phyloP scores from a whole-genome alignment of 345 rosid genomes.

The Clausena lansium region DNA sequence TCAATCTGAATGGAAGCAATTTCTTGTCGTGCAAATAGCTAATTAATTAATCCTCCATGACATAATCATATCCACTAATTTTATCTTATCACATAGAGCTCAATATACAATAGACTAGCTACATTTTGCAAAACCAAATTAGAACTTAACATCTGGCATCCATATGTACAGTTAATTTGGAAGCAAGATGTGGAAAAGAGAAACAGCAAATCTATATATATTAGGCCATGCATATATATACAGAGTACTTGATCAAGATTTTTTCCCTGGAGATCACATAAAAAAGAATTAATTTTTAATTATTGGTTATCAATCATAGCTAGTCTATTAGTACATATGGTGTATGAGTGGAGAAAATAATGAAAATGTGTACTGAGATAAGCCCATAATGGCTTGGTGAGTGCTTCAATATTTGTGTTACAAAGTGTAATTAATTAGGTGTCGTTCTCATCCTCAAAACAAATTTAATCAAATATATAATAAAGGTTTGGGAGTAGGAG shows the following conservation, averaged over 20 bases:
- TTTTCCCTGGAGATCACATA: background rate
- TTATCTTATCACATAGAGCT: background rate
- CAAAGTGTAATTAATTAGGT: constrained; percentile 11
- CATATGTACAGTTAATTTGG: no score
- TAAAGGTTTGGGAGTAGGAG: background rate
- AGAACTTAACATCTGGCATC: background rate
- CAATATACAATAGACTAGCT: background rate
- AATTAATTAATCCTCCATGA: background rate
- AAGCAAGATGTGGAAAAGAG: background rate
- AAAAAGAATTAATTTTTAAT: no score
- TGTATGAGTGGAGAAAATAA: background rate
- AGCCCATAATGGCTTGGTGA: constrained; percentile 1
- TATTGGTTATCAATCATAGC: no score
- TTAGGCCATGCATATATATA: no score
- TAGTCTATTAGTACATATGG: no score
- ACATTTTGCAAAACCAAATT: background rate
- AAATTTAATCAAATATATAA: background rate
- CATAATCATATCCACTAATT: background rate
- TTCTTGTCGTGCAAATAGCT: no score
- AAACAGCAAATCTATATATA: background rate
- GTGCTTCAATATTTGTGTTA: constrained; percentile 11
- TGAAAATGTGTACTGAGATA: constrained; percentile 15
- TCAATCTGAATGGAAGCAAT: no score
- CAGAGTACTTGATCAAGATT: background rate
- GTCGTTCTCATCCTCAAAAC: background rate